Base-by-base conservation (phyloP, 1,139 yeast genomes). In the Wickerhamiella infanticola region DNA sequence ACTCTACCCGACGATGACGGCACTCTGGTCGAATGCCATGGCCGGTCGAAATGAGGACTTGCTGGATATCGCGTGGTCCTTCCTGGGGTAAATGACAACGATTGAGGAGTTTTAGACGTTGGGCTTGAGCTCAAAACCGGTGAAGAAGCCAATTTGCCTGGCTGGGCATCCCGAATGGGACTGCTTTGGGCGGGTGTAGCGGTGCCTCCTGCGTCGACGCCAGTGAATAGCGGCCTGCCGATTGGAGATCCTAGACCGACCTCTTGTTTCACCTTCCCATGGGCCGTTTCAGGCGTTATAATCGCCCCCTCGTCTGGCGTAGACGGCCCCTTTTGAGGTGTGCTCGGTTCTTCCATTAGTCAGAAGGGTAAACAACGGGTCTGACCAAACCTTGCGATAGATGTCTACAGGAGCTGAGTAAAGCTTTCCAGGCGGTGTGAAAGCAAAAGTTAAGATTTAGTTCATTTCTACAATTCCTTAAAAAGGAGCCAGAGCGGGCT, bases 271-370 rank as follows among this genome's bases (percentile, higher is more conserved):
- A 11, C 40, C 37, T 27, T 36, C 25, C 37, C 37, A 35, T 42
- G 45, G n/a, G 37, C 24, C 11, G 45, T 42, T 29, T 42, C 45
- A 23, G 45, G 45, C 6, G 45, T 42, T 24, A 37, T 37, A 25
- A 38, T 38, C 23, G 40, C 24, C 31, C 23, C 25, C 25, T 13
- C 23, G n/a, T 39, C 41, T 4, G 41, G 41, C 13, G 41, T 39
- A 13, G 41, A 13, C 41, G 36, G 41, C 13, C 13, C 36, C n/a
- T 7, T 24, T 9, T 25, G 24, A 13, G 41, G 41, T n/a, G 41
- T 39, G 11, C 35, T 23, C 35, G 41, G 41, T 23, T 39, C 41
- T 24, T n/a, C 36, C 41, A 29, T 39, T 38, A 38, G 40, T 38
- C 40, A 38, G 26, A 31, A 38, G 29, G 40, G 33, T 29, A 29